These are phyloP conservation scores for Vitis riparia DNA, from an alignment of 164 flowering plant species.

Conservation along the genomic window DNA sequence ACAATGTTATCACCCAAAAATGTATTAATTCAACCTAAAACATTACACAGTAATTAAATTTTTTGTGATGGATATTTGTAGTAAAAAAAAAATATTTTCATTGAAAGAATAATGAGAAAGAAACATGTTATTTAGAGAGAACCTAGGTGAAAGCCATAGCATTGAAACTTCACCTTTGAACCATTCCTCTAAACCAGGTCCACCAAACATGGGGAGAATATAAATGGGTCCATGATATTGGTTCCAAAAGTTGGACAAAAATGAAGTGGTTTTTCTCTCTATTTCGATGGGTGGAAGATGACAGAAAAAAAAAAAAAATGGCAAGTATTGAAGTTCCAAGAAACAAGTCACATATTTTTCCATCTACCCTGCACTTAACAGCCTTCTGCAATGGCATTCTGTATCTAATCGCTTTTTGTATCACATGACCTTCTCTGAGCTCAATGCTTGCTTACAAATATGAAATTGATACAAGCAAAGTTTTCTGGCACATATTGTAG, in stretches of 20 bases:
- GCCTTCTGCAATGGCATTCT: constrained; percentile 2
- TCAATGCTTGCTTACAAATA: constrained; percentile 24
- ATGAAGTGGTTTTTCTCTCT: constrained; percentile 3
- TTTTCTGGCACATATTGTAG: constrained; percentile 7
- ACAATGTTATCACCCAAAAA: no score
- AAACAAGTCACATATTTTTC: neutral
- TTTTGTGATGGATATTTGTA: no score
- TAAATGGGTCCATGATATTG: constrained; percentile 57
- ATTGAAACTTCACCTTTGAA: constrained; percentile 41
- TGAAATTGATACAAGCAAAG: constrained; percentile 12
- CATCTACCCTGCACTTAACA: constrained; percentile 4
- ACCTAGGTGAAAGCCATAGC: constrained; percentile 34
- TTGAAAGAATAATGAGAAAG: no score
- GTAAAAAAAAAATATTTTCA: no score
- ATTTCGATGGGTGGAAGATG: neutral
- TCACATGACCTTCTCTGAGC: constrained; percentile 7
- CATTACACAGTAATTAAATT: no score
- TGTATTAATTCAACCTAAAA: no score
- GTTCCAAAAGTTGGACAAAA: neutral
- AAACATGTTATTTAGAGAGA: constrained; percentile 34
- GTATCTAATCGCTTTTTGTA: constrained; percentile 7
- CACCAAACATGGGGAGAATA: constrained; percentile 57
- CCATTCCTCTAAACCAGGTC: constrained; percentile 54
- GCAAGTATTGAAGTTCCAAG: neutral
- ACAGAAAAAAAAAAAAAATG: neutral